A percentile compares a stretch with the other conserved stretches of the same genome.
phyloP scores from a whole-genome alignment of 2,329 filamentous ascomycete species.

The Apiospora arundinis region DNA sequence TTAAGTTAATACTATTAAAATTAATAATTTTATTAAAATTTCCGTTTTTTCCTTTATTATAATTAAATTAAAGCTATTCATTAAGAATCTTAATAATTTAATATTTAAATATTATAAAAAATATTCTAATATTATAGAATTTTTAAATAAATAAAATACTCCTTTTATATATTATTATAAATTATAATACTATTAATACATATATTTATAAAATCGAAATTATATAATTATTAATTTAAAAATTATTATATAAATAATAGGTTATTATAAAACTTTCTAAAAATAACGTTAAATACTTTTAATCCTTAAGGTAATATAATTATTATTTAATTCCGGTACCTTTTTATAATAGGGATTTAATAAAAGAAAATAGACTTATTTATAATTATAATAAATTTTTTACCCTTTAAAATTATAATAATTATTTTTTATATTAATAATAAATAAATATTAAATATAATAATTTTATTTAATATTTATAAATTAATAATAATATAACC shows the following conservation, averaged over 20 bases:
- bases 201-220: background rate
- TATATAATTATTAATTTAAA: background rate
- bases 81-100: background rate
- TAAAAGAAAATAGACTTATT: background rate
- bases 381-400: too few species aligned
- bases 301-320: background rate
- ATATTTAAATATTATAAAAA: background rate
- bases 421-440: too few species aligned
- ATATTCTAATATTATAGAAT: background rate
- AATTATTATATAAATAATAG: background rate
- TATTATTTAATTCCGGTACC: constrained; percentile 17
- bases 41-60: background rate
- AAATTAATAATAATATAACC: too few species aligned
- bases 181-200: background rate
- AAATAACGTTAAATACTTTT: background rate
- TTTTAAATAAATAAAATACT: background rate
- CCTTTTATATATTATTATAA: background rate
- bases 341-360: background rate
- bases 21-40: background rate
- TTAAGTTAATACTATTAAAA: too few species aligned
- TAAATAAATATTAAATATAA: too few species aligned
- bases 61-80: background rate
- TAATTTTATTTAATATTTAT: too few species aligned
- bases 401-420: too few species aligned
- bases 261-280: background rate